phyloP scores from a whole-genome alignment of 129 eudicot genomes.

The Deinandra increscens region DNA sequence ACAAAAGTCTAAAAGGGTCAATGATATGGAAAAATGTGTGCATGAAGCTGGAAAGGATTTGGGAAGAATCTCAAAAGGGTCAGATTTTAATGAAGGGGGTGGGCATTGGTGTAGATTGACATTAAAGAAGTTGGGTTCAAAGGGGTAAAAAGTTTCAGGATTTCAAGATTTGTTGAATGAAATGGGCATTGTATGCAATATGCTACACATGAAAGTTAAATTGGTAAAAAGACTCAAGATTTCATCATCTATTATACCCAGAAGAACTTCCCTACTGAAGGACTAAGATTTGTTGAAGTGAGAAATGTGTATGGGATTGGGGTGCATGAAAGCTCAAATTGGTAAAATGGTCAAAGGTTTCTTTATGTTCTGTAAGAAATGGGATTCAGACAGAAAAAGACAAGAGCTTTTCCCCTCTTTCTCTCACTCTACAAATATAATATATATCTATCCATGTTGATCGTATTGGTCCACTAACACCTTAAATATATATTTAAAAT shows the following conservation, averaged over 20 bases:
- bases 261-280: too few relatives aligned
- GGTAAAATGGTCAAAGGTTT: slow-evolving; percentile 25
- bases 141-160: neutral
- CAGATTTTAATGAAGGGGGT: slow-evolving; percentile 9
- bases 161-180: slow-evolving; percentile 18
- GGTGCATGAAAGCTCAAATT: too few relatives aligned
- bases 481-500: too few relatives aligned
- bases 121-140: slow-evolving; percentile 12
- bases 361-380: slow-evolving; percentile 28
- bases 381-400: slow-evolving; percentile 20
- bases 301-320: neutral
- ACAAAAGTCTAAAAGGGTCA: neutral
- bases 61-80: too few relatives aligned
- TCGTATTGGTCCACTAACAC: too few relatives aligned
- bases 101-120: slow-evolving; percentile 6
- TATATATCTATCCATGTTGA: too few relatives aligned
- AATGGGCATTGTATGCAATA: slow-evolving; percentile 12
- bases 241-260: slow-evolving; percentile 11
- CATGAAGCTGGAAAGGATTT: slow-evolving; percentile 5
- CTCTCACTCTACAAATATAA: too few relatives aligned
- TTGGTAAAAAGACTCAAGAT: too few relatives aligned
- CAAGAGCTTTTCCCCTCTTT: neutral
- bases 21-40: slow-evolving; percentile 7
- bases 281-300: slow-evolving; percentile 25
- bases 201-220: too few relatives aligned